These are phyloP conservation scores for Sarcodon aspratus DNA, from an alignment of 768 basidiomycete species.

Conservation along the genomic window DNA sequence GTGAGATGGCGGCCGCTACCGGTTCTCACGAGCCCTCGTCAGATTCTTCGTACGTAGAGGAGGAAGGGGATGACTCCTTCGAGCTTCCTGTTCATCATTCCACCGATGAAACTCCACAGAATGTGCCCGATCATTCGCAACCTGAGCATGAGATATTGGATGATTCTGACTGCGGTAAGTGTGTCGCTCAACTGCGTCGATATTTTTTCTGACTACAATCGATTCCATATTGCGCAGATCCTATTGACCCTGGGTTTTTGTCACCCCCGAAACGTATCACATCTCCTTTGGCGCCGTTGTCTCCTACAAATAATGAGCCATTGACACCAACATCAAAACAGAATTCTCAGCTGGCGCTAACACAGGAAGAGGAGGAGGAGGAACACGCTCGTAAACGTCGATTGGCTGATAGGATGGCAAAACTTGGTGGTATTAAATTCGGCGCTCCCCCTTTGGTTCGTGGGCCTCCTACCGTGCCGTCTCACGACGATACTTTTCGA, in stretches of 20 bases:
- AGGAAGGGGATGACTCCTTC: not conserved
- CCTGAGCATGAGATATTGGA: not conserved
- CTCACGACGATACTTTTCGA: slow-evolving; percentile 9
- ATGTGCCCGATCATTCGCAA: not conserved
- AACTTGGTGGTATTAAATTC: slow-evolving; percentile 76
- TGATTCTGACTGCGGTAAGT: not conserved
- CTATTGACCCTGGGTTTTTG: not conserved
- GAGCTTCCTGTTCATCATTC: not conserved
- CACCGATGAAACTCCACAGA: not conserved
- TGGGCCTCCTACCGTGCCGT: slow-evolving; percentile 21
- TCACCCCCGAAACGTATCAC: not conserved
- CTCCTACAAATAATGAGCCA: not conserved
- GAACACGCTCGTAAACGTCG: slow-evolving; percentile 43
- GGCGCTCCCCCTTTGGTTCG: slow-evolving; percentile 42
- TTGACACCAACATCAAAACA: slow-evolving; percentile 2
- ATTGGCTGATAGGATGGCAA: slow-evolving; percentile 93
- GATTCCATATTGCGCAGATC: not conserved
- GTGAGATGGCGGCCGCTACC: slow-evolving; percentile 2
- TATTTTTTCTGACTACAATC: not conserved
- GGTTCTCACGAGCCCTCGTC: not conserved
- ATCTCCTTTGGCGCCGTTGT: not conserved
- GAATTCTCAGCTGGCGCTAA: slow-evolving; percentile 8
- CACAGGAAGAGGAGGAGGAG: slow-evolving; percentile 31
- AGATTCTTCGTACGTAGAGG: not conserved
- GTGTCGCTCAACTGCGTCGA: too few species aligned